Percentiles rank a stretch among this genome's conserved stretches.
phyloP scores from a whole-genome alignment of 257 asterid genomes.

The Jacaranda mimosifolia region DNA sequence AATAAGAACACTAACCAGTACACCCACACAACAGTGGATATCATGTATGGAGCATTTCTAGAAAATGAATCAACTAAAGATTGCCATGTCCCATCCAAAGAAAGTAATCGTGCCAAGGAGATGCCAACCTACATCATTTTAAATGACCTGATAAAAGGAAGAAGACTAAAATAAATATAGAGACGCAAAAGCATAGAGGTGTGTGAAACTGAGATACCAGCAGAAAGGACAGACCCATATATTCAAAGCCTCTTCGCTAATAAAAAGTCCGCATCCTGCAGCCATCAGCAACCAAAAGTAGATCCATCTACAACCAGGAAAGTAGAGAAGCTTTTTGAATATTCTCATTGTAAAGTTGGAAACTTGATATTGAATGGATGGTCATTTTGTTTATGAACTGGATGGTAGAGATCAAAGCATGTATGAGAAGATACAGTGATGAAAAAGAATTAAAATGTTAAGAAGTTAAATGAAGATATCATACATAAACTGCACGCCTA shows the following conservation, averaged over 20 bases:
- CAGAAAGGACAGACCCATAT: conserved; percentile 74
- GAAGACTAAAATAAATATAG: conserved; percentile 20
- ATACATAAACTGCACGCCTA: background rate
- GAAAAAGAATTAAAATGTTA: background rate
- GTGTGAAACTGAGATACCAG: conserved; percentile 50
- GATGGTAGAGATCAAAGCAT: background rate
- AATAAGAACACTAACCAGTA: conserved; percentile 71
- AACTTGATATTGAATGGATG: conserved; percentile 19
- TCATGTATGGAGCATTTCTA: conserved; percentile 71
- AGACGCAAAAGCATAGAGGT: conserved; percentile 42
- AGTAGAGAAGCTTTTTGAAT: background rate
- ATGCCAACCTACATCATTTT: conserved; percentile 76
- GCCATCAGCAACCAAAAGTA: conserved; percentile 97
- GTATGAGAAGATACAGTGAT: conserved; percentile 9
- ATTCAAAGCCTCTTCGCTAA: conserved; percentile 91
- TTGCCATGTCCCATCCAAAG: conserved; percentile 84
- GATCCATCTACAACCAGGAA: conserved; percentile 74
- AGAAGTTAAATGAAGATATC: background rate
- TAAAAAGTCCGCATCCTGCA: conserved; percentile 86
- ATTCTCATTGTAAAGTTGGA: background rate
- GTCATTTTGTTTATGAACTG: conserved; percentile 6
- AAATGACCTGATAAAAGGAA: conserved; percentile 44
- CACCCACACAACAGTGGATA: conserved; percentile 83
- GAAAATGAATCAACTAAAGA: conserved; percentile 75
- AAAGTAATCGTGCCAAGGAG: conserved; percentile 74